Base-by-base conservation (phyloP, 768 basidiomycete species). In the Psilocybe subaeruginosa region DNA sequence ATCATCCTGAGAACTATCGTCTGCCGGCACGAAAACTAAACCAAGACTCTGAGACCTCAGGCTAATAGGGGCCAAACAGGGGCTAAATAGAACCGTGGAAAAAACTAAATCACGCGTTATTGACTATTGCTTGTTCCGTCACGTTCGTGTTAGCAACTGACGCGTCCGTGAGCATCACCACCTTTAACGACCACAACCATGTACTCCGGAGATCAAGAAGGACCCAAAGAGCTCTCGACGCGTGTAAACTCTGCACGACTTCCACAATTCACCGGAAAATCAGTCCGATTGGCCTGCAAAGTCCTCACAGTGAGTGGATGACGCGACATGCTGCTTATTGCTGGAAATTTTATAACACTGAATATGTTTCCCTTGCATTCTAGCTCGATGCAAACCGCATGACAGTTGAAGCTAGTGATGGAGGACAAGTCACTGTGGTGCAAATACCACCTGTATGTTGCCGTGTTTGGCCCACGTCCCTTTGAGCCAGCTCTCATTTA, bases 201-300 rank as follows among this genome's bases (percentile, higher is more conserved):
- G 70, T 63, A 33, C 61, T 55, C 56, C 9, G 62, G 56, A 31
- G 46, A 39, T 33, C 51, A 63, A 56, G 53, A 53, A 33, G 56
- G 48, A 16, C 52, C 56, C 47, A 62, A 57, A 39, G 65, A 70
- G 43, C 65, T 72, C 52, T 77, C 78, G 8, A 74, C 85, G 19
- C 84, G 89, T 65, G 84, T 90, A 66, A 92, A 92, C 69, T 81
- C 84, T 27, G 81, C 82, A 0, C 82, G 82, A 60, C 79, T 92
- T 7, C 68, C 78, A 0, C 69, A 82, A 23, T 87, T 82, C 61
- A 57, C 78, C 2, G 85, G 84, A 2, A 80, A 83, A 56, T 83
- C 78, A 2, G 85, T 92, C 30, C 77, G 89, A 23, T 64, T 93
- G 19, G 76, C 86, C 1, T 87, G 86, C 64, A 89, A 87, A 73